A percentile compares a stretch with the other conserved stretches of the same genome.
phyloP scores from a whole-genome alignment of 352 stramenopile species.

The Halophytophthora polymorphica region DNA sequence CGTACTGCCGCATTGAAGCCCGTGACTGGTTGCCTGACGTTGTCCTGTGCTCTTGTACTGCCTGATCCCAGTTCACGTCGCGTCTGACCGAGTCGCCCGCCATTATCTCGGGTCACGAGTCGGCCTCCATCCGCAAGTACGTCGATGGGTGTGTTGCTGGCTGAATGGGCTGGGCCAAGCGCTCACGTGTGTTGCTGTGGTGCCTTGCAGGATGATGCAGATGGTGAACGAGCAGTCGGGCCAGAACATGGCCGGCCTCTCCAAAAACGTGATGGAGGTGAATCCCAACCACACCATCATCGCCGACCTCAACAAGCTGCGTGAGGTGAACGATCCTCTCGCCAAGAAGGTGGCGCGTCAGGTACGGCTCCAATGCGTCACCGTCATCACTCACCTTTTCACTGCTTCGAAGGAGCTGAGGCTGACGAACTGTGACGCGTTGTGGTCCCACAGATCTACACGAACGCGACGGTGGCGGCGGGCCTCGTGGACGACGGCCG shows the following conservation, averaged over 20 bases:
- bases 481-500: slow-evolving; percentile 97
- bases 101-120: slow-evolving; percentile 99
- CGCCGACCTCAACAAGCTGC: slow-evolving; percentile 89
- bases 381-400: neutral
- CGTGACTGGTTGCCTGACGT: too few species aligned
- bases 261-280: slow-evolving; percentile 97
- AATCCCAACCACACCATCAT: slow-evolving; percentile 98
- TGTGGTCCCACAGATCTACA: slow-evolving; percentile 92
- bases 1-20: neutral
- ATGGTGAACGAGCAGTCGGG: slow-evolving; percentile 92
- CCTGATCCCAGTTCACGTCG: slow-evolving; percentile 55
- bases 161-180: neutral
- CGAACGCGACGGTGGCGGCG: slow-evolving; percentile 97
- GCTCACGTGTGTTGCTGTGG: slow-evolving; percentile 6
- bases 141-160: slow-evolving; percentile 3
- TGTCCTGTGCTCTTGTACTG: slow-evolving; percentile 4
- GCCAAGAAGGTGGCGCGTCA: slow-evolving; percentile 82
- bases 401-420: slow-evolving; percentile 2
- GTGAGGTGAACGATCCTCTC: slow-evolving; percentile 77
- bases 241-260: slow-evolving; percentile 41
- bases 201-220: slow-evolving; percentile 92
- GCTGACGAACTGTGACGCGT: slow-evolving; percentile 15
- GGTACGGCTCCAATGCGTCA: slow-evolving; percentile 27
- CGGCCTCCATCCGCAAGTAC: slow-evolving; percentile 92
- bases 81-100: slow-evolving; percentile 96